Conservation (phyloP, 2,329 filamentous ascomycete genomes). For the Diaporthe citrichinensis region DNA sequence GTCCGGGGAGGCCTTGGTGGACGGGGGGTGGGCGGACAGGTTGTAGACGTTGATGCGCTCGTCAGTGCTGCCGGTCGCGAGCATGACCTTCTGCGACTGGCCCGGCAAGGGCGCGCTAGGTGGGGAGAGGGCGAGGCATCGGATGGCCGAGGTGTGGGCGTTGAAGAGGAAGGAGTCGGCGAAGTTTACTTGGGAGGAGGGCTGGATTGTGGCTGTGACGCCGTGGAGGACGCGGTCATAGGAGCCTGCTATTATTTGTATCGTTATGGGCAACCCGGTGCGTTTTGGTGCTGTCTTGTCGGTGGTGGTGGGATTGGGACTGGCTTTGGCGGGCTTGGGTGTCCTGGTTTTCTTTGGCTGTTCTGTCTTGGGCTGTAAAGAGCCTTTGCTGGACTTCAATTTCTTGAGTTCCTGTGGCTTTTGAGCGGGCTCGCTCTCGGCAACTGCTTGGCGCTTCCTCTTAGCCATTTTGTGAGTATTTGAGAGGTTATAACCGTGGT, state of each 20-base stretch:
- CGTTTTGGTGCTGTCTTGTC: constrained; percentile 61
- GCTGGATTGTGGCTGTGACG: constrained; percentile 80
- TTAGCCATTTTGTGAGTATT: constrained; percentile 46
- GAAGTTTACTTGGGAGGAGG: constrained; percentile 72
- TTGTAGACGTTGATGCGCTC: constrained; percentile 96
- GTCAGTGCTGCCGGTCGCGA: constrained; percentile 93
- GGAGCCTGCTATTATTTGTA: constrained; percentile 93
- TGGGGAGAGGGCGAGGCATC: constrained; percentile 88
- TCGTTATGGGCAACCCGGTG: constrained; percentile 51
- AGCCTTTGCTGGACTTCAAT: constrained; percentile 24
- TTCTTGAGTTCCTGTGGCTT: constrained; percentile 37
- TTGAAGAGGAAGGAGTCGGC: constrained; percentile 96
- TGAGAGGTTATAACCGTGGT: background rate
- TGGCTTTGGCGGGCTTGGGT: constrained; percentile 31
- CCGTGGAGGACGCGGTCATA: constrained; percentile 96
- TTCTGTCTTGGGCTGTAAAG: constrained; percentile 9
- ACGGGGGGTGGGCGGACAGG: constrained; percentile 79
- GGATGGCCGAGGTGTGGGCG: constrained; percentile 90
- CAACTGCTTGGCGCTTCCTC: constrained; percentile 48
- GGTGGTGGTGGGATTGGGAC: constrained; percentile 45
- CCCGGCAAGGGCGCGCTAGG: constrained; percentile 72
- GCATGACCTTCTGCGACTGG: constrained; percentile 84
- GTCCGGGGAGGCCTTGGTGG: constrained; percentile 59
- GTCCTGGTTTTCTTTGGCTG: constrained; percentile 36
- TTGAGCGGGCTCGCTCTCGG: constrained; percentile 39